Base-by-base conservation (phyloP, 192 early-diverging fungal genomes). In the Coemansia sp. region DNA sequence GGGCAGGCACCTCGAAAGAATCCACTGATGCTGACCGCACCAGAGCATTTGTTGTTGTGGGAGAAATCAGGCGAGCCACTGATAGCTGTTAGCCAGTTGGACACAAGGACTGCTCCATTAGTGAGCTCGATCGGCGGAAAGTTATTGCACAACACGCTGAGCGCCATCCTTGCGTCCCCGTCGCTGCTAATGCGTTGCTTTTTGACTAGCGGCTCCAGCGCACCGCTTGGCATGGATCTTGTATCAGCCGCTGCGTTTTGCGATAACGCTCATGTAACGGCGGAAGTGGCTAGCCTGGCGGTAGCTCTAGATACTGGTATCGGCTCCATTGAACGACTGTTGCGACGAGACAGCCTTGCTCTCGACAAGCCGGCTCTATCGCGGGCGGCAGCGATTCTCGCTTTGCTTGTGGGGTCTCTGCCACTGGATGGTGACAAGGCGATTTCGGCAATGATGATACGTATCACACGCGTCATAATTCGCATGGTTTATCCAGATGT, bases 111-210 rank as follows among this genome's bases (percentile, higher is more conserved):
- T 2, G 64, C 69, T 34, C 56, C 60, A n/a, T 40, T 62, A 9
- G 68, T 79, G 23, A 56, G 53, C 0, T 40, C 39, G 3, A 69
- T 64, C 37, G 77, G 69, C 21, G 72, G 72, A 3, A 59, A 59
- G 4, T 45, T 75, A 28, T 9, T 75, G 45, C 24, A 56, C n/a
- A 75, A 71, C 61, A 81, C 78, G 0, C 4, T 81, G 45, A 63
- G 65, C 37, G 34, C 40, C 34, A 37, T 65, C 5, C 51, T 75
- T 31, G 53, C 64, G n/a, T 71, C 78, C 37, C 56, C 69, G 1
- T 28, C 34, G 21, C 53, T 36, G 20, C 51, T 81, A 38, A 37
- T 59, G 18, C 60, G 24, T n/a, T 68, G 78, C 63, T 81, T 81
- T 58, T 24, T 18, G 13, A 2, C 28, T 28, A 34, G 14, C 18